phyloP scores from a whole-genome alignment of 2,329 filamentous ascomycete genomes.

The Lachnellula hyalina region DNA sequence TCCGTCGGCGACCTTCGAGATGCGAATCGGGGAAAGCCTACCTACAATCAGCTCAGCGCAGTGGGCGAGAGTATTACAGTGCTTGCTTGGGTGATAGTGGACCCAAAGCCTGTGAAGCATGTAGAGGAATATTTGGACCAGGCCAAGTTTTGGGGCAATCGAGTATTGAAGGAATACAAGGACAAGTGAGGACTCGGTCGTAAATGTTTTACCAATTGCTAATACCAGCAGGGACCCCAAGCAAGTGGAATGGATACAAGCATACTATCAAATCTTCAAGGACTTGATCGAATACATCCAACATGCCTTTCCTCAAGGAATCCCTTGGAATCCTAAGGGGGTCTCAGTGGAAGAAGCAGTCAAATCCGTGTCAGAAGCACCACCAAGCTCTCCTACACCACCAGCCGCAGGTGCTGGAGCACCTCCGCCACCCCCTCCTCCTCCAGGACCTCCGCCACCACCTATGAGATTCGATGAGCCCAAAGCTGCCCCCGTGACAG shows the following conservation, averaged over 20 bases:
- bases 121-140: slow-evolving; percentile 78
- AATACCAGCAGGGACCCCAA: slow-evolving; percentile 57
- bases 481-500: slow-evolving; percentile 37
- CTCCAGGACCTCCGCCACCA: slow-evolving; percentile 43
- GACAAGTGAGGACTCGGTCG: slow-evolving; percentile 53
- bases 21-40: slow-evolving; percentile 66
- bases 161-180: slow-evolving; percentile 86
- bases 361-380: slow-evolving; percentile 53
- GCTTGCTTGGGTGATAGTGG: slow-evolving; percentile 84
- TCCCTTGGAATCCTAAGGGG: slow-evolving; percentile 81
- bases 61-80: slow-evolving; percentile 87
- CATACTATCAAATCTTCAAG: slow-evolving; percentile 89
- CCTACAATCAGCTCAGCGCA: slow-evolving; percentile 78
- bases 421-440: slow-evolving; percentile 53
- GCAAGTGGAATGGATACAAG: slow-evolving; percentile 82
- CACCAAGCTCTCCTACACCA: slow-evolving; percentile 32
- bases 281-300: slow-evolving; percentile 80
- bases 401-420: slow-evolving; percentile 50
- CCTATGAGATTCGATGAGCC: slow-evolving; percentile 52
- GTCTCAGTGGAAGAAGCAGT: slow-evolving; percentile 64
- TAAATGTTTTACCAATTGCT: not conserved
- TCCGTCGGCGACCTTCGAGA: slow-evolving; percentile 78
- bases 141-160: slow-evolving; percentile 91
- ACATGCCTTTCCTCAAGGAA: slow-evolving; percentile 70
- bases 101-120: slow-evolving; percentile 76